These are phyloP conservation scores for Guyanaporus albipodus DNA, from an alignment of 768 basidiomycete species.

Conservation along the genomic window DNA sequence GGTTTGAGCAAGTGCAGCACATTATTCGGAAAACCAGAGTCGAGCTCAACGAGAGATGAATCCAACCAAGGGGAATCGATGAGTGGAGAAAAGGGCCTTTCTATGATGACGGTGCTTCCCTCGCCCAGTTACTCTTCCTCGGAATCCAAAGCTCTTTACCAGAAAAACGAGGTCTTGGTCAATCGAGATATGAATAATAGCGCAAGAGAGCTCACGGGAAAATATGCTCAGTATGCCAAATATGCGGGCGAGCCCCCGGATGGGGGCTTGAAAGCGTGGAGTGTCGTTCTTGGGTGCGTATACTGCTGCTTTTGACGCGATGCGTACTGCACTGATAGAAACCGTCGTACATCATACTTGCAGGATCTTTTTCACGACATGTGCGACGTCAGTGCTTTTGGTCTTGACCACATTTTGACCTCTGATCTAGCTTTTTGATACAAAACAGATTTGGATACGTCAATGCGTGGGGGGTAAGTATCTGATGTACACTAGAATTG, in stretches of 20 bases:
- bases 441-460: constrained; percentile 57
- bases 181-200: constrained; percentile 9
- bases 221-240: constrained; percentile 18
- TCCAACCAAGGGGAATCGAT: neutral
- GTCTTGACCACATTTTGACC: neutral
- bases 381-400: constrained; percentile 36
- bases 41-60: neutral
- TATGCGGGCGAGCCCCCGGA: constrained; percentile 25
- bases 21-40: neutral
- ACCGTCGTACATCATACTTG: neutral
- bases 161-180: neutral
- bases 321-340: neutral
- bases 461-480: constrained; percentile 69
- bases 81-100: too few species aligned
- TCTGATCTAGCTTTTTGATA: neutral
- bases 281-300: constrained; percentile 28
- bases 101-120: neutral
- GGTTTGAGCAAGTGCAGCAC: neutral
- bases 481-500: constrained; percentile 2
- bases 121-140: neutral
- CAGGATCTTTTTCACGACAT: constrained; percentile 27
- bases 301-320: neutral
- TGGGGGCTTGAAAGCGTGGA: constrained; percentile 31
- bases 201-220: neutral
- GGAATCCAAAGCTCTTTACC: constrained; percentile 13